Conservation (phyloP, 495 filamentous ascomycete genomes). For the Penicillium angulare region DNA sequence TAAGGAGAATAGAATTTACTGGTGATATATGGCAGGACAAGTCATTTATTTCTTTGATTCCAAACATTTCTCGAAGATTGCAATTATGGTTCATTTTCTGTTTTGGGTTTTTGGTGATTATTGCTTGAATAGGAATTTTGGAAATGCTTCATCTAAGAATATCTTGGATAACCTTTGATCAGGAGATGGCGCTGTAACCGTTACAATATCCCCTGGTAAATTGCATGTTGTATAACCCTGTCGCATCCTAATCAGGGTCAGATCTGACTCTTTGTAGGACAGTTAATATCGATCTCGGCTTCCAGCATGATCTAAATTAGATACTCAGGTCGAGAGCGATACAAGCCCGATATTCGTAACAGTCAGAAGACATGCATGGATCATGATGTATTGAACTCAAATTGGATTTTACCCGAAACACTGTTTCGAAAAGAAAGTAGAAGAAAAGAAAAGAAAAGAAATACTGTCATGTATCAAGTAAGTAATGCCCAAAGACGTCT, state of each 20-base stretch:
- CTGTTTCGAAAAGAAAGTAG: too few species aligned
- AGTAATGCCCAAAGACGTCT: slow-evolving; percentile 3
- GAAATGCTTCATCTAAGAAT: too few species aligned
- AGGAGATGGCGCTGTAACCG: slow-evolving; percentile 10
- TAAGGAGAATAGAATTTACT: not conserved
- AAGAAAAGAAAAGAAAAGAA: not conserved
- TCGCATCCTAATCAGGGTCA: not conserved
- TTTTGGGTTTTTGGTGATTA: not conserved
- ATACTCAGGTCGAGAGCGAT: too few species aligned
- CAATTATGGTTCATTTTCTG: not conserved
- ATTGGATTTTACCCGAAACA: too few species aligned
- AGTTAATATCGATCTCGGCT: not conserved
- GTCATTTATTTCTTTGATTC: not conserved
- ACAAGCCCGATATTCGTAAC: too few species aligned
- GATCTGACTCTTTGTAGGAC: slow-evolving; percentile 8
- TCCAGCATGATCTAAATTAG: not conserved
- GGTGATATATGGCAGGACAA: not conserved
- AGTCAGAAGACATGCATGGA: too few species aligned
- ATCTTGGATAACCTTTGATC: too few species aligned
- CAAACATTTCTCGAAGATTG: not conserved
- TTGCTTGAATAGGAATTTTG: too few species aligned
- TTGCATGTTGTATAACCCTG: slow-evolving; percentile 10
- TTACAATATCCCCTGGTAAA: slow-evolving; percentile 11
- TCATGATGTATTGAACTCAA: too few species aligned
- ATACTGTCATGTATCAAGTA: not conserved